Percentiles rank a stretch among this genome's conserved stretches.
These are phyloP conservation scores for Zymoseptoria tritici DNA, from an alignment of 2,329 filamentous ascomycete genomes.

Conservation along the genomic window DNA sequence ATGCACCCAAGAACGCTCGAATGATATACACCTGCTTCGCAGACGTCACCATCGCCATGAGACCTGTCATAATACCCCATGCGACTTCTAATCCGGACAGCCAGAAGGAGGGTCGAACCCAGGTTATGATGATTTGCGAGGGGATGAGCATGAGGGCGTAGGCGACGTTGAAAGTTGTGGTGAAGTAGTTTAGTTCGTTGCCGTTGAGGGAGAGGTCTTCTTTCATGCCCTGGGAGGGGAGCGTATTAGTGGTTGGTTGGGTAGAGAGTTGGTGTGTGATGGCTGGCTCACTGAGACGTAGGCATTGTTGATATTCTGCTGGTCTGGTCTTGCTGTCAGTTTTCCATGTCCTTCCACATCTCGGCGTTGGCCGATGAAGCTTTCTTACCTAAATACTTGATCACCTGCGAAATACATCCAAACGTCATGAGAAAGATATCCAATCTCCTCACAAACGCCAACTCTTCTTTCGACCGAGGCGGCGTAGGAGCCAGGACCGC, in stretches of 20 bases:
- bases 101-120: conserved; percentile 30
- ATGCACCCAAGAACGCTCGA: conserved; percentile 22
- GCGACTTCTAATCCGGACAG: conserved; percentile 23
- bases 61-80: conserved; percentile 23
- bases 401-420: conserved; percentile 36
- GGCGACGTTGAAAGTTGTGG: conserved; percentile 35
- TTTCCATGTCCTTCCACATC: not conserved
- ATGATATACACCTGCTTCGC: conserved; percentile 24
- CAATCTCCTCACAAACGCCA: conserved; percentile 31
- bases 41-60: conserved; percentile 26
- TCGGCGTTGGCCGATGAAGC: too few species aligned
- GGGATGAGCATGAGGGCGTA: conserved; percentile 37
- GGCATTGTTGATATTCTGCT: conserved; percentile 24
- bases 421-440: conserved; percentile 36
- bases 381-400: conserved; percentile 18
- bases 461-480: conserved; percentile 28
- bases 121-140: conserved; percentile 34
- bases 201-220: conserved; percentile 22
- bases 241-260: not conserved
- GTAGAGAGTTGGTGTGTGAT: not conserved
- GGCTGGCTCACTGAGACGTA: conserved; percentile 4
- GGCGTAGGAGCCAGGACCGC: conserved; percentile 14
- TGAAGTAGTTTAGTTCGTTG: conserved; percentile 29
- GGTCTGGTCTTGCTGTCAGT: conserved; percentile 6
- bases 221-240: conserved; percentile 22